Evolutionary conservation across 2,329 filamentous ascomycete genomes (phyloP).

Genomic region (Phialophora verrucosa): DNA sequence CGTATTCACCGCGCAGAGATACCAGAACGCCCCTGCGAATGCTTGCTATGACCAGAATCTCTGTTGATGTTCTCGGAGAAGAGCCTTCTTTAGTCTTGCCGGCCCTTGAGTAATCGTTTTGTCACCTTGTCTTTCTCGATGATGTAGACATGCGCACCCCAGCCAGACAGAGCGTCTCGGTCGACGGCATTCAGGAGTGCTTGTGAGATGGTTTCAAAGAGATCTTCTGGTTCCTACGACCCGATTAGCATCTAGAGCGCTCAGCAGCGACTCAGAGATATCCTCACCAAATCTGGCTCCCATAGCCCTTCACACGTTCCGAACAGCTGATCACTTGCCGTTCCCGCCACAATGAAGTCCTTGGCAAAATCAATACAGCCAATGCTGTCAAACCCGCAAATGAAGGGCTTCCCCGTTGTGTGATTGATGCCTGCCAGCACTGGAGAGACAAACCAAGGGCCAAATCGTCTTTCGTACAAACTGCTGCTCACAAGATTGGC

Average conservation of each 20-base stretch:
- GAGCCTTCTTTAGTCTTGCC: slow-evolving; percentile 76
- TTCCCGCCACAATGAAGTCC: slow-evolving; percentile 98
- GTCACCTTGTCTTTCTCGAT: slow-evolving; percentile 99
- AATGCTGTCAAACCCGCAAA: slow-evolving; percentile 98
- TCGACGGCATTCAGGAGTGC: slow-evolving; percentile 94
- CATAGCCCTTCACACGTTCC: slow-evolving; percentile 98
- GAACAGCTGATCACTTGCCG: slow-evolving; percentile 95
- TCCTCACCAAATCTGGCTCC: slow-evolving; percentile 91
- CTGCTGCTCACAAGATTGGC: slow-evolving; percentile 91
- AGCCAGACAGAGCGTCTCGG: slow-evolving; percentile 93
- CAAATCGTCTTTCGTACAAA: slow-evolving; percentile 94
- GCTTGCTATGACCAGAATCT: neutral
- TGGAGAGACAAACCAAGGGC: slow-evolving; percentile 93
- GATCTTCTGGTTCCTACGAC: slow-evolving; percentile 78
- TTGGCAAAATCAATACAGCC: slow-evolving; percentile 99
- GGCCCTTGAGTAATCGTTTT: slow-evolving; percentile 96
- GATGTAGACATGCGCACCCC: slow-evolving; percentile 98
- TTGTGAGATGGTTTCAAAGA: slow-evolving; percentile 98
- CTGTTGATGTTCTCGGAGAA: neutral
- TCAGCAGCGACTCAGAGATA: neutral
- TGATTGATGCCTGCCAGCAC: slow-evolving; percentile 94
- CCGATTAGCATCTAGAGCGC: slow-evolving; percentile 11
- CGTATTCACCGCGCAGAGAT: neutral
- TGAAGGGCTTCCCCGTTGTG: slow-evolving; percentile 93
- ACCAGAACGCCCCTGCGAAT: slow-evolving; percentile 6